Evolutionary conservation across 306 rosid genomes (phyloP).

Genomic region (Cucurbita maxima): DNA sequence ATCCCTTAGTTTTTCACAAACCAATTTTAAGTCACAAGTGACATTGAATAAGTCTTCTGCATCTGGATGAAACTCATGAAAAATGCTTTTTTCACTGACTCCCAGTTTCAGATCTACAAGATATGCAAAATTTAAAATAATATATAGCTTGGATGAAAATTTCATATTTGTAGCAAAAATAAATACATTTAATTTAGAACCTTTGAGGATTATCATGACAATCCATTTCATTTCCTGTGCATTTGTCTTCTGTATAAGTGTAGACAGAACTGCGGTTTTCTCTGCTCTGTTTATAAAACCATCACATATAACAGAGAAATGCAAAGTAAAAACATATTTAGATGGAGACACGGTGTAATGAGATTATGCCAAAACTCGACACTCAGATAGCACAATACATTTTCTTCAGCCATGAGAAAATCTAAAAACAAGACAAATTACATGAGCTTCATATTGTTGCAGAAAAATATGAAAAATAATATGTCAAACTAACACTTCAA

Average conservation of each 20-base stretch:
- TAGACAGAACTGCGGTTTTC: conserved; percentile 62
- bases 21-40: conserved; percentile 90
- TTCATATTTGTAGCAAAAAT: conserved; percentile 4
- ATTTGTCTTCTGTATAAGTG: conserved; percentile 67
- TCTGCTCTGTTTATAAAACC: conserved; percentile 39
- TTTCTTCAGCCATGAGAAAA: neutral
- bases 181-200: conserved; percentile 8
- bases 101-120: conserved; percentile 78
- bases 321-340: neutral
- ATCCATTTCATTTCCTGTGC: conserved; percentile 99
- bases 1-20: conserved; percentile 82
- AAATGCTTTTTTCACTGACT: conserved; percentile 80
- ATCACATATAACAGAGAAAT: conserved; percentile 9
- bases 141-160: neutral
- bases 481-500: neutral
- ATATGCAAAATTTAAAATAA: neutral
- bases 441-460: neutral
- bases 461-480: neutral
- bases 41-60: conserved; percentile 96
- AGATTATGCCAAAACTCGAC: neutral
- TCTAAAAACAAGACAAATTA: neutral
- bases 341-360: neutral
- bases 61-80: conserved; percentile 93
- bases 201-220: conserved; percentile 88
- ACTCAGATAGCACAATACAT: neutral